phyloP scores from a whole-genome alignment of 305 asterid species.

The Fraxinus dipetala region DNA sequence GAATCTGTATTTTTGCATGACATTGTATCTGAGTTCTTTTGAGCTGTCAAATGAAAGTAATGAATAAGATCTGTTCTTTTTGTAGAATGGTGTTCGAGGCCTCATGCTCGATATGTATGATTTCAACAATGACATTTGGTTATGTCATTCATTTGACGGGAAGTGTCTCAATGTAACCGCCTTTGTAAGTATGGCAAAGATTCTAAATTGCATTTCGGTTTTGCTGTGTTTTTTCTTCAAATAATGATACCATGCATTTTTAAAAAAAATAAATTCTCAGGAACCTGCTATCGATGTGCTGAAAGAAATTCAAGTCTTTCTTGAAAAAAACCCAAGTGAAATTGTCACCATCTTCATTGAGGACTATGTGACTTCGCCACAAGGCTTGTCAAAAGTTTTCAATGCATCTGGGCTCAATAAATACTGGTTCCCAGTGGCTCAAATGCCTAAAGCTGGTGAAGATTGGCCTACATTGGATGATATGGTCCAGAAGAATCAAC shows the following conservation, averaged over 20 bases:
- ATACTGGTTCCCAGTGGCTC: conserved; percentile 64
- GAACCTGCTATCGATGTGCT: conserved; percentile 79
- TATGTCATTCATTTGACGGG: conserved; percentile 78
- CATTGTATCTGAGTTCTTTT: not conserved
- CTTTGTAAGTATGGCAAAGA: conserved; percentile 57
- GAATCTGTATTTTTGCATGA: not conserved
- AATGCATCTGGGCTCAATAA: conserved; percentile 70
- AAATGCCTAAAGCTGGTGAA: conserved; percentile 67
- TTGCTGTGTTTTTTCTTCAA: not conserved
- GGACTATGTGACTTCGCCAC: conserved; percentile 67
- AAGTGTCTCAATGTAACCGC: conserved; percentile 70
- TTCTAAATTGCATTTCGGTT: not conserved
- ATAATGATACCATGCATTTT: not conserved
- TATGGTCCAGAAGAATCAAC: conserved; percentile 70
- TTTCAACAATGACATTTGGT: conserved; percentile 80
- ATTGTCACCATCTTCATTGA: conserved; percentile 75
- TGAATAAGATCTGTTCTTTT: not conserved
- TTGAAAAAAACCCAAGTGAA: conserved; percentile 55
- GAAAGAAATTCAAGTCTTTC: conserved; percentile 62
- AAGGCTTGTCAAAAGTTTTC: conserved; percentile 61
- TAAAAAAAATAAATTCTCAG: conserved; percentile 27
- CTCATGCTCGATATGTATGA: conserved; percentile 96
- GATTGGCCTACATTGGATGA: conserved; percentile 90
- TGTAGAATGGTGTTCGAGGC: conserved; percentile 96
- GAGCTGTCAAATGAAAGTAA: not conserved